Evolutionary conservation across 2,329 filamentous ascomycete genomes (phyloP), one percentile per base, ranked within the genome.

Genomic region (Aplosporella prunicola): DNA sequence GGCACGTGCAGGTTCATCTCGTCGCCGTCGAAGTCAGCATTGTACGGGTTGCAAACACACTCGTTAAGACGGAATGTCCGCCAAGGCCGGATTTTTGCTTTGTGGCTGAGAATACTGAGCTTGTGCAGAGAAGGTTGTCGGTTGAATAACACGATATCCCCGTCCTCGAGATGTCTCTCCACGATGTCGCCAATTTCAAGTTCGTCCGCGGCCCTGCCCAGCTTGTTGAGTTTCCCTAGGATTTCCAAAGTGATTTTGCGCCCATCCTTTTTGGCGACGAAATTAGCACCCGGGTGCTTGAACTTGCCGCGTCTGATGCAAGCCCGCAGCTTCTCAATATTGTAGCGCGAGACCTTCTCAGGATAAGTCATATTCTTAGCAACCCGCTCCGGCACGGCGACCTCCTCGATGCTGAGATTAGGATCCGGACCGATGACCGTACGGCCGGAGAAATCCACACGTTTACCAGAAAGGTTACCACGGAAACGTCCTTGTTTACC

Each of bases 1-100:
- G 91, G 91, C 11, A 98, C 88, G 62, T 98, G 91, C 32, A 98
- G 64, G 51, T 98, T 98, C 91, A 98, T 98, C 61, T 98, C 91
- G 51, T 98, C 91, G 43, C 91, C 91, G 52, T 98, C 91, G 49
- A 98, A 98, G 74, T 98, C 91, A 39, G 91, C 91, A 51, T 98
- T 98, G 69, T 98, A 98, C 3, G 91, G 91, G 44, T 83, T 88
- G 62, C 91, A 98, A 1, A 94, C 91, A 74, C 91, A 98, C 58
- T 98, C 91, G 56, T 98, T 98, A 13, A 98, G 71, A 38, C 91
- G 81, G 57, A 98, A 96, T 0, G 91, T 98, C 59, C 88, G 79
- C 80, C 91, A 93, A 0, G 89, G 91, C 33, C 91, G 78, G 32
- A 98, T 78, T 60, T 95, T 95, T 50, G 82, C 91, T 52, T 82